Evolutionary conservation across 345 rosid species (phyloP), one percentile per base, ranked within the genome.

Genomic region (Corchorus olitorius): DNA sequence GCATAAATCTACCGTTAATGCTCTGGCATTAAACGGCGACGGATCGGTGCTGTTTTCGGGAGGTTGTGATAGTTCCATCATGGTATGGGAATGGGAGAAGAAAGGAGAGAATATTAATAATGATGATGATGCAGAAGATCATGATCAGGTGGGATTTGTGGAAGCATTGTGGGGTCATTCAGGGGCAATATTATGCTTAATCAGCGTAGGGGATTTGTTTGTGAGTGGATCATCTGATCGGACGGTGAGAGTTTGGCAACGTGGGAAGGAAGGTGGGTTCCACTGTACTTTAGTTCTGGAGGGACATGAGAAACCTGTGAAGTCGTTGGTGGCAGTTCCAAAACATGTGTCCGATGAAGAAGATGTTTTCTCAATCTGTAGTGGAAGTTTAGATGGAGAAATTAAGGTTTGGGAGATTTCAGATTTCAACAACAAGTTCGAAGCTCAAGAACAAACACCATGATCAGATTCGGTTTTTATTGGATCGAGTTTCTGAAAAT

Each of bases 311-410:
- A 86, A 80, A 39, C 84, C 91, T 16, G 86, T 88, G 56, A 88
- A 84, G 81, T 86, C 89, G 39, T 58, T 85, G 73, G 91, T 64
- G 2, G 78, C 81, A 17, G 45, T 70, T 56, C 8, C 60, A 11
- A 53, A 37, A 53, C 72, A 70, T 15, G 81, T 3, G 10, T 63
- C 33, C 11, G 19, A 27, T 27, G 27, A 1, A 27, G 27, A 73
- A 8, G 84, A 63, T 1, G 75, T 53, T 45, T 54, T 83, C 35
- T 75, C 76, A 7, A 39, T 88, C 17, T 79, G 83, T 6, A 87
- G 88, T 59, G 90, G 89, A 3, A 80, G 89, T 66, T 80, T 88
- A 69, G 84, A 81, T 58, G 89, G 91, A 15, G 89, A 86, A 68
- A 77, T 88, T n/a, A 84, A 75, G 79, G 68, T 83, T 8, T 86